Evolutionary conservation across 805 yeast genomes (phyloP).

Genomic region (Candida manassasensis): DNA sequence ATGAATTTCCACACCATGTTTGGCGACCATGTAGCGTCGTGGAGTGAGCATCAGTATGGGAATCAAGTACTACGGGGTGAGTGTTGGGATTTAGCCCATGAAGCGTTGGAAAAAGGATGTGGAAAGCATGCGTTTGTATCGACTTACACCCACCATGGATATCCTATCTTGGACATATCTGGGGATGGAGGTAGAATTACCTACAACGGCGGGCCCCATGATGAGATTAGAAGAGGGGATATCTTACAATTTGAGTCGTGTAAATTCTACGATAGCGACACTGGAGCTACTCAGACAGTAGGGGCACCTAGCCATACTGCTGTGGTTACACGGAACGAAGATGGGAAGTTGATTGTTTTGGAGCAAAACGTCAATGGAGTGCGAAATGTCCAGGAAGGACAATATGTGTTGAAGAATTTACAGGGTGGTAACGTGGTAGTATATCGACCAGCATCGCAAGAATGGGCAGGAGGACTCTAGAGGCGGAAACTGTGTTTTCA

Average conservation of each 20-base stretch:
- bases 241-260: conserved; percentile 45
- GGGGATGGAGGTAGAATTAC: conserved; percentile 17
- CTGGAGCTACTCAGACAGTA: conserved; percentile 30
- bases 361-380: conserved; percentile 49
- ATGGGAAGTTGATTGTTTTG: conserved; percentile 29
- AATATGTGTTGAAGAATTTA: conserved; percentile 32
- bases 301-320: conserved; percentile 56
- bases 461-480: conserved; percentile 48
- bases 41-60: conserved; percentile 49
- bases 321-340: conserved; percentile 26
- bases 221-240: conserved; percentile 51
- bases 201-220: conserved; percentile 21
- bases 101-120: conserved; percentile 49
- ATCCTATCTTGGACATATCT: conserved; percentile 27
- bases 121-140: conserved; percentile 56
- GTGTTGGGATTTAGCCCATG: conserved; percentile 58
- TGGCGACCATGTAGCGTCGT: conserved; percentile 51
- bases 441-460: conserved; percentile 44
- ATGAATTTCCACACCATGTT: conserved; percentile 30
- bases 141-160: conserved; percentile 45
- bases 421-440: conserved; percentile 40
- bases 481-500: no score
- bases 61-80: conserved; percentile 51
- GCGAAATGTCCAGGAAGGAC: conserved; percentile 36
- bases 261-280: conserved; percentile 31